Evolutionary conservation across 345 rosid species (phyloP).

Genomic region (Psidium guajava): DNA sequence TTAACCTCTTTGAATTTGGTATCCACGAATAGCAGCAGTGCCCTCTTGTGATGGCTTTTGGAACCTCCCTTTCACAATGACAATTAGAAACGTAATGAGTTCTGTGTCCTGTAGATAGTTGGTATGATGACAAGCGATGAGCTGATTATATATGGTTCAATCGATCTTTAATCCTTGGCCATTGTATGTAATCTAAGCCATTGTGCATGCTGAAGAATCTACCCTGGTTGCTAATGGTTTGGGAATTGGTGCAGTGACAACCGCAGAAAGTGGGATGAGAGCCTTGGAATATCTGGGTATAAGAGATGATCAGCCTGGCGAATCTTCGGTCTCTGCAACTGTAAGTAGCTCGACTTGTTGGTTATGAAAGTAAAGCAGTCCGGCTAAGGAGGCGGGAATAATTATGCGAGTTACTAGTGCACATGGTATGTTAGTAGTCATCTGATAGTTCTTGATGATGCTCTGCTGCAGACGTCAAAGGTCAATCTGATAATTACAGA

Average conservation of each 20-base stretch:
- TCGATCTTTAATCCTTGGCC: background rate
- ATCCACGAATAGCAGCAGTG: background rate
- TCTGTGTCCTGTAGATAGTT: background rate
- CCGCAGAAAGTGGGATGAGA: slow-evolving; percentile 62
- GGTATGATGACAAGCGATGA: background rate
- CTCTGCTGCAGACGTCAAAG: slow-evolving; percentile 34
- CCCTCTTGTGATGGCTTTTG: background rate
- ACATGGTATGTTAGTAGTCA: background rate
- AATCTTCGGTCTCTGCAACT: background rate
- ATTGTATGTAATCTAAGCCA: background rate
- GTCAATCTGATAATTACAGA: slow-evolving; percentile 76
- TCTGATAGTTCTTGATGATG: background rate
- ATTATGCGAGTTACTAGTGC: background rate
- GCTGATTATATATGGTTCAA: background rate
- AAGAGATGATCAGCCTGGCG: slow-evolving; percentile 23
- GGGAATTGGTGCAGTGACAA: slow-evolving; percentile 45
- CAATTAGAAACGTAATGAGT: background rate
- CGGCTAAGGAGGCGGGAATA: background rate
- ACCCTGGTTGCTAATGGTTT: background rate
- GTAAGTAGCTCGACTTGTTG: background rate
- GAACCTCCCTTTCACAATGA: background rate
- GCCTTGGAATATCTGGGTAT: slow-evolving; percentile 67
- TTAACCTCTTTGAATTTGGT: background rate
- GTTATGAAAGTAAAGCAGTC: background rate
- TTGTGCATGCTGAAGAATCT: background rate